Percentiles rank a stretch among this genome's conserved stretches.
Conservation (phyloP, 2,329 filamentous ascomycete genomes). For the Cladosporium sp. region DNA sequence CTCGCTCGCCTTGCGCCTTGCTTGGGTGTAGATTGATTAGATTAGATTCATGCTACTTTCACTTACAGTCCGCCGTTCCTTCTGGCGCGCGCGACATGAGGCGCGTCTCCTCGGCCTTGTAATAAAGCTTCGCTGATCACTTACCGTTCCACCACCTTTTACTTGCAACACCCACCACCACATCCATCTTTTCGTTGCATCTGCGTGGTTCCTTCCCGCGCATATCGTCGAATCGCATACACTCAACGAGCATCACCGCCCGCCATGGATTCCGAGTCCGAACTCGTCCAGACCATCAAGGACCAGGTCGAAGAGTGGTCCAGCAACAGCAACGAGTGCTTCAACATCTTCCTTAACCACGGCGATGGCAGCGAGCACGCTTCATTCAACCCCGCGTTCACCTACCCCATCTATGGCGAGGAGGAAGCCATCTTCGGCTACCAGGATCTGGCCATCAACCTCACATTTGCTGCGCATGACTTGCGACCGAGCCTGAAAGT, state of each 20-base stretch:
- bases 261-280: slow-evolving; percentile 17
- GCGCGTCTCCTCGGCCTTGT: too few relatives aligned
- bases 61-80: background rate
- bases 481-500: slow-evolving; percentile 73
- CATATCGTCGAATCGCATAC: too few relatives aligned
- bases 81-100: too few relatives aligned
- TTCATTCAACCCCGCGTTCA: slow-evolving; percentile 76
- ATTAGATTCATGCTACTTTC: too few relatives aligned
- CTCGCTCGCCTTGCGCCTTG: too few relatives aligned
- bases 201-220: too few relatives aligned
- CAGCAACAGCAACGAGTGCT: slow-evolving; percentile 57
- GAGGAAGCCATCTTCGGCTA: slow-evolving; percentile 90
- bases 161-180: background rate
- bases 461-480: slow-evolving; percentile 68
- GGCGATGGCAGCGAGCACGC: slow-evolving; percentile 41
- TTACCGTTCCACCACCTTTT: background rate
- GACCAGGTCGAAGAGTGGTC: slow-evolving; percentile 44
- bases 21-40: too few relatives aligned
- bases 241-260: background rate
- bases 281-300: slow-evolving; percentile 23
- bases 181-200: too few relatives aligned
- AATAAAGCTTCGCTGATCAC: background rate
- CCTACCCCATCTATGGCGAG: slow-evolving; percentile 91
- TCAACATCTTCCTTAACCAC: slow-evolving; percentile 57
- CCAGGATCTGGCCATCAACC: slow-evolving; percentile 69